These are phyloP conservation scores for Paecilomyces niveus DNA, from an alignment of 2,329 filamentous ascomycete species.

Conservation along the genomic window DNA sequence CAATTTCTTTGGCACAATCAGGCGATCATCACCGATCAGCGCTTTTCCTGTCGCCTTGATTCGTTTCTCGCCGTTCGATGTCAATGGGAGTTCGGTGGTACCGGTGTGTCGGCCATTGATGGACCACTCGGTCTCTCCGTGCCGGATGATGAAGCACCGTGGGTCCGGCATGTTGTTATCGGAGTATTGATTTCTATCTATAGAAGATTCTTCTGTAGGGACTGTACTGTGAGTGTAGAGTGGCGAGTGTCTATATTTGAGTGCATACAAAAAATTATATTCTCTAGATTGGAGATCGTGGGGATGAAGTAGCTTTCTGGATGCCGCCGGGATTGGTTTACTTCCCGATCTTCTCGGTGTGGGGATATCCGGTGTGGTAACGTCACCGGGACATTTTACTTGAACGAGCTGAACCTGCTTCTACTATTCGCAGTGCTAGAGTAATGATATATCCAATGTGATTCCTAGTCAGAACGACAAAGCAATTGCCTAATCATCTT, in stretches of 20 bases:
- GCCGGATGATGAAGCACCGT: constrained; percentile 73
- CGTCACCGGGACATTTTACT: not conserved
- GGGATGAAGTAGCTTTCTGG: not conserved
- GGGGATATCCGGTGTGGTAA: not conserved
- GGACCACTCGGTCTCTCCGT: constrained; percentile 95
- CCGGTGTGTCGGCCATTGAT: constrained; percentile 80
- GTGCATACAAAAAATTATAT: not conserved
- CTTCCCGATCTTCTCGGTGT: not conserved
- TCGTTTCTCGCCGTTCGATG: constrained; percentile 69
- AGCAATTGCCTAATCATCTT: too few species aligned
- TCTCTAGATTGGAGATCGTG: not conserved
- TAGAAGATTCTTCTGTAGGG: not conserved
- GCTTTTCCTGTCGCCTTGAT: constrained; percentile 72
- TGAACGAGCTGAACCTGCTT: not conserved
- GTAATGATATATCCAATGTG: too few species aligned
- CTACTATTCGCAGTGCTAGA: too few species aligned
- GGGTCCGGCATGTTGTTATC: constrained; percentile 46
- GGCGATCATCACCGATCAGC: constrained; percentile 72
- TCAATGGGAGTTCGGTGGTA: constrained; percentile 77
- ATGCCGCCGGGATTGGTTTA: not conserved
- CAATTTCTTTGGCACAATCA: constrained; percentile 76
- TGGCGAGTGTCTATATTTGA: not conserved
- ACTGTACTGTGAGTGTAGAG: not conserved
- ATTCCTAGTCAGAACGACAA: too few species aligned
- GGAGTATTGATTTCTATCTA: not conserved